phyloP scores from a whole-genome alignment of 106 monocot genomes.

The Dendrobium huoshanense region DNA sequence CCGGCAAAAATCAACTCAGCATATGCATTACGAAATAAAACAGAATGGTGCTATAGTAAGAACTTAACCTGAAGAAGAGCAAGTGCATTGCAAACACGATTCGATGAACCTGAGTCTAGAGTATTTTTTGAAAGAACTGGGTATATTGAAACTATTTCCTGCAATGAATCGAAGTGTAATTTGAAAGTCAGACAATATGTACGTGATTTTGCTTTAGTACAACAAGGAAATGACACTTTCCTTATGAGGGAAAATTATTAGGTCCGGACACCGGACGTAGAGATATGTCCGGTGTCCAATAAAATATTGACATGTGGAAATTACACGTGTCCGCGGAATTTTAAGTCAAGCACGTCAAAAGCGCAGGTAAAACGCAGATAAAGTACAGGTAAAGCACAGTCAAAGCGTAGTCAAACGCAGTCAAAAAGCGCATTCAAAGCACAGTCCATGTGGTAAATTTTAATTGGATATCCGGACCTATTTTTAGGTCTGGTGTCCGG shows the following conservation, averaged over 20 bases:
- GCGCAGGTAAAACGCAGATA: too few relatives aligned
- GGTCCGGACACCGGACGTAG: too few relatives aligned
- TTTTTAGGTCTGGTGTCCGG: too few relatives aligned
- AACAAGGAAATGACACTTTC: not conserved
- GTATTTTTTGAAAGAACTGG: constrained; percentile 61
- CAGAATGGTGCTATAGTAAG: not conserved
- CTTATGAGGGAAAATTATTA: not conserved
- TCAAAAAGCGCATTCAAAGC: too few relatives aligned
- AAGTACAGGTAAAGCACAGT: too few relatives aligned
- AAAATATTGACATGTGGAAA: too few relatives aligned
- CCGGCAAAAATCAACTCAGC: not conserved
- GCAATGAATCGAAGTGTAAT: constrained; percentile 12
- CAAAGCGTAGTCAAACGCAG: too few relatives aligned
- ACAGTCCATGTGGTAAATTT: too few relatives aligned
- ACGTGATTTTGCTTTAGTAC: not conserved
- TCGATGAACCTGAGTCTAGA: constrained; percentile 45
- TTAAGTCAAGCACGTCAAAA: too few relatives aligned
- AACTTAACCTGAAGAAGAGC: constrained; percentile 73
- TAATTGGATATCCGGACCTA: too few relatives aligned
- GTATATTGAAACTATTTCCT: constrained; percentile 78
- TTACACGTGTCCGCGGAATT: too few relatives aligned
- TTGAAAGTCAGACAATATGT: not conserved
- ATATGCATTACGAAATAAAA: not conserved
- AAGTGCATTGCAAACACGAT: constrained; percentile 70
- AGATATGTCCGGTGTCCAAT: too few relatives aligned